Conservation (phyloP, 176 grass and related monocot genomes). For the Carex myosuroides region DNA sequence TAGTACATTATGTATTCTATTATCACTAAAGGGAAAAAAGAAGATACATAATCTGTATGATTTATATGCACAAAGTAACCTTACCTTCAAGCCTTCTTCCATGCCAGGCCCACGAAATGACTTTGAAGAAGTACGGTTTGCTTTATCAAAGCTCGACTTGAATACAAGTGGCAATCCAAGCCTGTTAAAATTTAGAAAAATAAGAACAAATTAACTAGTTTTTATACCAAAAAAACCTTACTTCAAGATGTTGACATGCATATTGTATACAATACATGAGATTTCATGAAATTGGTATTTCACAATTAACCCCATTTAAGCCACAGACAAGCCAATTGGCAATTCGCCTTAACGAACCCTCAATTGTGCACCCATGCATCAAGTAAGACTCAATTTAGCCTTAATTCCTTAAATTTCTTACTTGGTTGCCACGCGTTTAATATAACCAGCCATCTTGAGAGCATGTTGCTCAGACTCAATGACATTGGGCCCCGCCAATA, state of each 20-base stretch:
- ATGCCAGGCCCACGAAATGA: slow-evolving; percentile 90
- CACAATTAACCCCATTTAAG: neutral
- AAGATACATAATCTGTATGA: neutral
- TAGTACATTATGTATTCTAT: neutral
- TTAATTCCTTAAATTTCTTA: slow-evolving; percentile 21
- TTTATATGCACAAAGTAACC: neutral
- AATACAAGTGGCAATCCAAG: slow-evolving; percentile 80
- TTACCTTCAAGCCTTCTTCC: slow-evolving; percentile 86
- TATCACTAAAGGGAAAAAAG: neutral
- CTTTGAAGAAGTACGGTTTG: slow-evolving; percentile 86
- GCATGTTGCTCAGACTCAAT: slow-evolving; percentile 91
- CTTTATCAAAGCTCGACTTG: slow-evolving; percentile 96
- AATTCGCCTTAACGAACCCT: neutral
- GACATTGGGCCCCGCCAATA: slow-evolving; percentile 85
- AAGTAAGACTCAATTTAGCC: neutral
- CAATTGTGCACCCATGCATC: neutral
- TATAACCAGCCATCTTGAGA: slow-evolving; percentile 77
- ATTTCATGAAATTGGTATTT: neutral
- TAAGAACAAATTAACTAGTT: neutral
- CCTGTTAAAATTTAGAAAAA: slow-evolving; percentile 25
- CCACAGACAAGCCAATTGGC: neutral
- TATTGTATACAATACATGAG: neutral
- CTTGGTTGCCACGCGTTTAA: slow-evolving; percentile 67
- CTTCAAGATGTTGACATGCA: neutral
- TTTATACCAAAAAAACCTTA: neutral